Base-by-base conservation (phyloP, 495 filamentous ascomycete genomes). In the Hypoxylon lienhwacheense region DNA sequence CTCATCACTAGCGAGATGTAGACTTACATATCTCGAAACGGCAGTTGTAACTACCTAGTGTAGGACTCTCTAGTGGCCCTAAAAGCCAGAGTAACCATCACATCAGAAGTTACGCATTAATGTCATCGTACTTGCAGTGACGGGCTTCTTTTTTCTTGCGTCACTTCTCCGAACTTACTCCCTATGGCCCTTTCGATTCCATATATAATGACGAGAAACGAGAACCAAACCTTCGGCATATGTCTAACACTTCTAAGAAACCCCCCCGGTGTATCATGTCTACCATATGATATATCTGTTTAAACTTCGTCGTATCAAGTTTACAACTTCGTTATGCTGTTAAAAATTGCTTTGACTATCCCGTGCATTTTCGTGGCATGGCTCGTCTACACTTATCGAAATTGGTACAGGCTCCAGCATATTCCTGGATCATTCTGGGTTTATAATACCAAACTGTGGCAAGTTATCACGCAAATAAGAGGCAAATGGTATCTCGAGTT, bases 361-460 rank as follows among this genome's bases (percentile, higher is more conserved):
- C 8, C 19, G 19, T 51, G 40, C 16, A 21, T 55, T n/a, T 6
- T 49, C 7, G 57, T 15, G 7, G 22, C 4, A 5, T 47, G 22
- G 34, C 1, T 19, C 6, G 4, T 12, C 26, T 3, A 37, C 5
- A 5, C 43, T 4, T 4, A 42, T 5, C 37, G 16, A 35, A 20
- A 22, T 12, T 61, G 51, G 51, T 37, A 39, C 28, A 46, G 46
- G 3, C 57, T 61, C 10, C 47, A 36, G 1, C 57, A 61, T 28
- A 61, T 61, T n/a, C 57, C 57, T 0, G 57, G 57, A 1, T 26
- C 46, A 6, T 47, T 55, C 29, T 61, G 50, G 57, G 39, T 55
- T 2, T 61, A 34, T 6, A 43, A 31, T 12, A 19, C 57, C 16
- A 61, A 61, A 19, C 1, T 55, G 1, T 61, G 57, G 51, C 52